Percentiles rank a stretch among this genome's conserved stretches.
phyloP scores from a whole-genome alignment of 177 flowering plant species.

The Vitis hybrid region DNA sequence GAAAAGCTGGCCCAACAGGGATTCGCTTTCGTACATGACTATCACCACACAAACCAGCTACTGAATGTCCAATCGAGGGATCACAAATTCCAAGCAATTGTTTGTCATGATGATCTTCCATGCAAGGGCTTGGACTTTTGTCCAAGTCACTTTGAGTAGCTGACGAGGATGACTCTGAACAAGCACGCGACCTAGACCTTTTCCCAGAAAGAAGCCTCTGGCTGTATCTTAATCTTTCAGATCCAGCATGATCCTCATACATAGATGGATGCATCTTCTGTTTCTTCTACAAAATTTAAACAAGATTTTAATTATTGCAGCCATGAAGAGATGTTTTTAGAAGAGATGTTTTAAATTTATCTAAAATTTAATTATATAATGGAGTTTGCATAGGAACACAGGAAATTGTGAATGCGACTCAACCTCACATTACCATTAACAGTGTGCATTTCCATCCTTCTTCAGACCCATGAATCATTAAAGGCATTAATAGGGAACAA shows the following conservation, averaged over 20 bases:
- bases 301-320: neutral
- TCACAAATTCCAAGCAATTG: neutral
- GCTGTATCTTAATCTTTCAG: constrained; percentile 44
- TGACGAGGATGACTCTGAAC: constrained; percentile 29
- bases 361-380: no score
- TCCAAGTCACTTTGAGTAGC: constrained; percentile 22
- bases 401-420: no score
- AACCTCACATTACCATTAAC: no score
- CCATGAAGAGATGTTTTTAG: neutral
- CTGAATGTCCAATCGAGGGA: constrained; percentile 14
- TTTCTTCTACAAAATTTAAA: constrained; percentile 41
- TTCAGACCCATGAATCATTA: no score
- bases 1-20: constrained; percentile 29
- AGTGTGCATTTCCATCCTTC: no score
- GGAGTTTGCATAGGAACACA: no score
- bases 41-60: constrained; percentile 2
- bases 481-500: no score
- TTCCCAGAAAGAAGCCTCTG: constrained; percentile 34
- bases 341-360: no score
- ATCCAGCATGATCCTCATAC: constrained; percentile 54
- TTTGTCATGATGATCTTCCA: constrained; percentile 5
- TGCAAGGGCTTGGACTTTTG: constrained; percentile 8
- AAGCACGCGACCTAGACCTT: constrained; percentile 15
- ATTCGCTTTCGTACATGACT: neutral
- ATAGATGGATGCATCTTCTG: constrained; percentile 76